These are phyloP conservation scores for Aspergillus costaricaensis DNA, from an alignment of 2,329 filamentous ascomycete species.

Conservation along the genomic window DNA sequence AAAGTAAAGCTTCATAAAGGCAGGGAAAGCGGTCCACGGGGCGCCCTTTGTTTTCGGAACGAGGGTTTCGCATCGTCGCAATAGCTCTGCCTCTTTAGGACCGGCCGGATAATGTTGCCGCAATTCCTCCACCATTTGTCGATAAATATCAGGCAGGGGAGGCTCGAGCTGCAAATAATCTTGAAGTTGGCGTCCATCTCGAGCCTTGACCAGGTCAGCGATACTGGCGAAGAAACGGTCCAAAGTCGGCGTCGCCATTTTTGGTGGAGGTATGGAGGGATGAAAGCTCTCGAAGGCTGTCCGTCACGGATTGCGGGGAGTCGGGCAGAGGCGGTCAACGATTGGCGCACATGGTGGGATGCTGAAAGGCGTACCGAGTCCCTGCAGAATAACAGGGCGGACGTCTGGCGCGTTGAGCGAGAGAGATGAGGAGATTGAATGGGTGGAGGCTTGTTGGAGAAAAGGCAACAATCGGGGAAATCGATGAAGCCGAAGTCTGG, in stretches of 20 bases:
- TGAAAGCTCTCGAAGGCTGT: neutral
- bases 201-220: constrained; percentile 60
- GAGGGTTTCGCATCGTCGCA: constrained; percentile 61
- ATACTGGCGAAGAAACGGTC: constrained; percentile 69
- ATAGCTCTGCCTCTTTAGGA: constrained; percentile 57
- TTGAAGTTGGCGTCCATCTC: constrained; percentile 66
- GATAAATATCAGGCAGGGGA: constrained; percentile 66
- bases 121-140: constrained; percentile 68
- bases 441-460: neutral
- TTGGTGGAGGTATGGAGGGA: neutral
- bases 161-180: constrained; percentile 76
- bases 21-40: constrained; percentile 74
- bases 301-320: constrained; percentile 5
- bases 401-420: neutral
- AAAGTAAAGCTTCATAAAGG: constrained; percentile 80
- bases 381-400: neutral
- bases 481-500: neutral
- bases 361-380: neutral
- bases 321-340: neutral
- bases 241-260: constrained; percentile 60
- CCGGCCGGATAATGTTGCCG: constrained; percentile 57
- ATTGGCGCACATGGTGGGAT: constrained; percentile 1
- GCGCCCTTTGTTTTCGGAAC: constrained; percentile 67
- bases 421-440: neutral
- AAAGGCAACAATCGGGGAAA: neutral